These are phyloP conservation scores for Fusarium bactridioides DNA, from an alignment of 2,329 filamentous ascomycete species.

Conservation along the genomic window DNA sequence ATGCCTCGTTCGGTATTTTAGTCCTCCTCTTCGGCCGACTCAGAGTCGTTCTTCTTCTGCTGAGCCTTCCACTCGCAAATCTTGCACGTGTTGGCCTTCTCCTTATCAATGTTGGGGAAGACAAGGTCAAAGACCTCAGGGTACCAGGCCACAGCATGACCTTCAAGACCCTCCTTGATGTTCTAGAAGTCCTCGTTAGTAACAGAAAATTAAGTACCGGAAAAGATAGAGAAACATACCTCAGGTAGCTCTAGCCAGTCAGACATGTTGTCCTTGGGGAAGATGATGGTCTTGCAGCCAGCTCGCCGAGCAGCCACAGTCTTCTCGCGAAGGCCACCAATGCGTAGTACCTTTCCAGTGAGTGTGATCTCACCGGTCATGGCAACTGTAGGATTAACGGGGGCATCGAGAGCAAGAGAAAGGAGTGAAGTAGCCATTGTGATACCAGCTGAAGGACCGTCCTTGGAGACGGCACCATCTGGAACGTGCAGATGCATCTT, in stretches of 20 bases:
- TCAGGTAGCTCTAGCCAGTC: conserved; percentile 98
- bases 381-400: conserved; percentile 85
- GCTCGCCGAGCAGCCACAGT: conserved; percentile 93
- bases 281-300: conserved; percentile 91
- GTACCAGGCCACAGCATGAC: conserved; percentile 93
- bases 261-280: conserved; percentile 93
- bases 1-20: conserved; percentile 31
- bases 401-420: conserved; percentile 80
- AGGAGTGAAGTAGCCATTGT: conserved; percentile 97
- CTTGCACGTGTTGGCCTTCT: conserved; percentile 79
- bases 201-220: not conserved
- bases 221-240: conserved; percentile 65
- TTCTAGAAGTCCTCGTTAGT: conserved; percentile 67
- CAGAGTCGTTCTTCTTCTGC: conserved; percentile 49
- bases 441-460: conserved; percentile 91
- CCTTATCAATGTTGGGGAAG: conserved; percentile 81
- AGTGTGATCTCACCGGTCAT: conserved; percentile 99
- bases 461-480: conserved; percentile 94
- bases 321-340: conserved; percentile 95
- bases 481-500: conserved; percentile 96
- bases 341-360: conserved; percentile 94
- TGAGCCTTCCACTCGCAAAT: conserved; percentile 62
- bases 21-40: conserved; percentile 48
- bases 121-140: conserved; percentile 90
- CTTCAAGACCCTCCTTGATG: conserved; percentile 95